Percentiles rank a stretch among this genome's conserved stretches.
Conservation (phyloP, 306 rosid species). For the barrel medic (Medicago truncatula) region DNA sequence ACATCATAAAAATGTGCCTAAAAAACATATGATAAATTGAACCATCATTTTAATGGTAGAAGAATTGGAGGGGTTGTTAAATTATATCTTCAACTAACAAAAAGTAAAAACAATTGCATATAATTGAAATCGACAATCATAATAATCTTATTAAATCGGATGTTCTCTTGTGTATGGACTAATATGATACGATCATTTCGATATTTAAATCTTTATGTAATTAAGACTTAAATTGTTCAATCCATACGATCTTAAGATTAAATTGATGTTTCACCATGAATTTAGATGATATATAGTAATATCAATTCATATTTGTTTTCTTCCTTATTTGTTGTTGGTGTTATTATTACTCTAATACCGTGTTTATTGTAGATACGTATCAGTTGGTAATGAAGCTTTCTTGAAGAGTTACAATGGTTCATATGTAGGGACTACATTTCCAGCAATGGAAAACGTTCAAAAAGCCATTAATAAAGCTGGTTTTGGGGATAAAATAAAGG, state of each 20-base stretch:
- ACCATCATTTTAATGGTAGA: not conserved
- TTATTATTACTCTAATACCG: not conserved
- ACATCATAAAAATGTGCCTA: not conserved
- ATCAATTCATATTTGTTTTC: not conserved
- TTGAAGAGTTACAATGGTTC: conserved; percentile 64
- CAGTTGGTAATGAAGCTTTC: conserved; percentile 87
- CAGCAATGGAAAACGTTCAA: conserved; percentile 77
- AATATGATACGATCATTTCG: not conserved
- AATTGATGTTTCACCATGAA: no score
- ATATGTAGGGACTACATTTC: conserved; percentile 44
- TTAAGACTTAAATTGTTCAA: not conserved
- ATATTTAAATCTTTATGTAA: not conserved
- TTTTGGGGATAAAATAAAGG: conserved; percentile 58
- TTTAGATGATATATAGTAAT: not conserved
- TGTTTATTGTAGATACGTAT: conserved; percentile 59
- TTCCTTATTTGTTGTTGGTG: no score
- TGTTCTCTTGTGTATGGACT: not conserved
- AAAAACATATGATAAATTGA: no score
- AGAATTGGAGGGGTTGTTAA: not conserved
- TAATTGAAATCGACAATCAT: not conserved
- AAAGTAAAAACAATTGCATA: not conserved
- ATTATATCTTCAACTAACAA: not conserved
- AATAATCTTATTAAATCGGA: not conserved
- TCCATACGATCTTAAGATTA: not conserved
- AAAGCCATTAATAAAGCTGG: conserved; percentile 68